Conservation (phyloP, 305 asterid species). For the Coffea humblotiana region DNA sequence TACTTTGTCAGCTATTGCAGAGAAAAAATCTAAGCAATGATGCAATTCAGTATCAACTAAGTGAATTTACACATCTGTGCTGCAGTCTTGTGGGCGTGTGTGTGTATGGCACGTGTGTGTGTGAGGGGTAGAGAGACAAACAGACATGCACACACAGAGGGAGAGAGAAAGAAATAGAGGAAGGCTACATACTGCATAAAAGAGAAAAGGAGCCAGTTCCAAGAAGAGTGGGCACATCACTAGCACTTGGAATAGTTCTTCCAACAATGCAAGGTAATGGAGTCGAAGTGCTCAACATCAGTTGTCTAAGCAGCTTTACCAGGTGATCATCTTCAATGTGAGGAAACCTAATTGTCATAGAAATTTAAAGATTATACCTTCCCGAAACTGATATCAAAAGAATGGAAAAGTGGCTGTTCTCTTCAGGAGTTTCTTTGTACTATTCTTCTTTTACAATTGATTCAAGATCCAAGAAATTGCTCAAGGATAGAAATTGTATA, state of each 20-base stretch:
- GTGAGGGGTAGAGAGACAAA: neutral
- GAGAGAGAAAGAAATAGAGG: conserved; percentile 19
- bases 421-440: neutral
- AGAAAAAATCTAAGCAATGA: neutral
- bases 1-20: neutral
- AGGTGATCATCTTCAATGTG: conserved; percentile 82
- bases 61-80: neutral
- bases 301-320: conserved; percentile 79
- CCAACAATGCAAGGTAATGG: conserved; percentile 56
- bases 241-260: conserved; percentile 64
- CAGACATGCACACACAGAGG: conserved; percentile 16
- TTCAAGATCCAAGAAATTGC: no score
- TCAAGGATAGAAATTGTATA: no score
- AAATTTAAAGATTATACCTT: neutral
- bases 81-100: neutral
- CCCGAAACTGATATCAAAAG: neutral
- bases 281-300: conserved; percentile 64
- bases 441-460: no score
- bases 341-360: conserved; percentile 54
- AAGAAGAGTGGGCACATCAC: conserved; percentile 94
- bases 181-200: conserved; percentile 58
- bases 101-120: neutral
- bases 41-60: neutral
- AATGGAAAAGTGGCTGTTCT: neutral
- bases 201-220: conserved; percentile 91